Base-by-base conservation (phyloP, 768 basidiomycete species). In the Pilatotrama ljubarskyi region DNA sequence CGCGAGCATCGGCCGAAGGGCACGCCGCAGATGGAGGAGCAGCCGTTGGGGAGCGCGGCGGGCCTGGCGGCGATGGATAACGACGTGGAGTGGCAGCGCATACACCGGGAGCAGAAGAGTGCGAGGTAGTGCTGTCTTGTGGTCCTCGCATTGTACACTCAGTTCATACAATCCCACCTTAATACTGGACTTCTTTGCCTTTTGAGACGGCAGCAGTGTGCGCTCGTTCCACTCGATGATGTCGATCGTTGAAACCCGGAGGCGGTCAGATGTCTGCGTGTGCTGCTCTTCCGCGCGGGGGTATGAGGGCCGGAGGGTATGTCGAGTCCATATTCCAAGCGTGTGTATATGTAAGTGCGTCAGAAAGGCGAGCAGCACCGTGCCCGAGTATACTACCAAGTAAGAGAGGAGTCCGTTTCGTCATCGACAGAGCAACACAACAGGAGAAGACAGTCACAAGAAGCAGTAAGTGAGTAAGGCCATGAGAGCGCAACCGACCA, bases 81-180 rank as follows among this genome's bases (percentile, higher is more conserved):
- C 6, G 68, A 66, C 42, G 74, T 69, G 29, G 69, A 71, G 26
- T 73, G 55, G 61, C 46, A 69, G 32, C 66, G 72, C 51, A 68
- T 77, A 47, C 67, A 66, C 9, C 54, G 61, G 15, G 61, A 62
- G 42, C 42, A 55, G 53, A 61, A 58, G 51, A 52, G 50, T 44
- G 43, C 53, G 48, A 20, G 44, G 43, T 53, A 49, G 46, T 25
- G 26, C 17, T 24, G 37, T 9, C 10, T 40, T 22, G 20, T 18
- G 14, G 43, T 6, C 15, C 13, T 9, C 25, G 35, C 46, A n/a
- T 9, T 43, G 24, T 51, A 35, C 36, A 32, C 14, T 55, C n/a
- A 35, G 3, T 13, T 49, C 59, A 37, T 47, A 50, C 48, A 46
- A 46, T 13, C 2, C 42, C 50, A 22, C 11, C 35, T 37, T 51